Evolutionary conservation across 352 stramenopile genomes (phyloP), one percentile per base, ranked within the genome.

Genomic region (Pythium brassicae): DNA sequence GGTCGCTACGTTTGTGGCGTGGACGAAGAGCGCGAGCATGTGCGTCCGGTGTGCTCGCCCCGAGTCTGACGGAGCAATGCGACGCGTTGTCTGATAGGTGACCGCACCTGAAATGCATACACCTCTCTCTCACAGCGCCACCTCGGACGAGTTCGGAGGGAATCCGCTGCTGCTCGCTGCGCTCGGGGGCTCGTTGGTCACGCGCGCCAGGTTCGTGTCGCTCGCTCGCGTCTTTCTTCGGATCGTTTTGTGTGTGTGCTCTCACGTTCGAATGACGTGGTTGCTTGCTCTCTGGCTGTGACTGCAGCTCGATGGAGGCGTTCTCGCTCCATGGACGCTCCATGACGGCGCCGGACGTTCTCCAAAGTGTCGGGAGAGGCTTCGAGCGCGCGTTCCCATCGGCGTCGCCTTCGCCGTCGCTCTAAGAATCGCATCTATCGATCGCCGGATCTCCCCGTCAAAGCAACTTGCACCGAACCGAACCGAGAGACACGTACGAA

Each of bases 341-440:
- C 19, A 97, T 93, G 80, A 96, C 87, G 8, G 76, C 88, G 0
- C 86, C 88, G 0, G 88, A 97, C 55, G 66, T 95, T 19, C 71
- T 97, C 50, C 67, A 84, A 32, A 70, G 64, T 35, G 59, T 94
- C 42, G 69, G 72, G 50, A 81, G 86, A 60, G 78, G 69, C 47
- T 89, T 92, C 53, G 50, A 61, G 27, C 69, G 62, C 9, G 72
- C 66, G 11, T 86, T 86, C 27, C 69, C 67, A 7, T 37, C 32
- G 32, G 10, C 10, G 29, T 35, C 29, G 29, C 55, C 10, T 17
- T 17, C 25, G 4, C 46, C 14, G 4, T 22, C 20, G 26, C 23
- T n/a, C 15, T 26, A 22, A 34, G 49, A 20, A n/a, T n/a, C n/a
- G n/a, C n/a, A n/a, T n/a, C n/a, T n/a, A n/a, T n/a, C n/a, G n/a